Conservation (phyloP, 495 filamentous ascomycete species). For the Lasiosphaeria hispida region DNA sequence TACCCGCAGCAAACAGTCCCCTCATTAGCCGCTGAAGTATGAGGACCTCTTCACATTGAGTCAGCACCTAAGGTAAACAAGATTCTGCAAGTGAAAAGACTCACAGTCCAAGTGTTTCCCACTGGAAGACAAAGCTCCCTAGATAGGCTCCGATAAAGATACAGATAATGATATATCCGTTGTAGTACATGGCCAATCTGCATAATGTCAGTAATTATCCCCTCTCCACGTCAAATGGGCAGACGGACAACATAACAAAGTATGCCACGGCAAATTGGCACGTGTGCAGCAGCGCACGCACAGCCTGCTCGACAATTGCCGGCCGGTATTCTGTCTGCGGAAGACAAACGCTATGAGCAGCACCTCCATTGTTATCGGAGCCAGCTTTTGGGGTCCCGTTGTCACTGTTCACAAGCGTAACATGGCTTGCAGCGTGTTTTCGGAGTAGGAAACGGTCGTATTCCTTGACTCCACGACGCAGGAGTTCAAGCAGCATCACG, state of each 20-base stretch:
- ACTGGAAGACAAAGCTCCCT: conserved; percentile 59
- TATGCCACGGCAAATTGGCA: conserved; percentile 65
- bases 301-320: conserved; percentile 50
- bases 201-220: too few species aligned
- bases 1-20: too few species aligned
- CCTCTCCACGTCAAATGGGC: too few species aligned
- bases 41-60: too few species aligned
- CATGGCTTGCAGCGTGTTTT: conserved; percentile 18
- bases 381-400: too few species aligned
- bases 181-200: conserved; percentile 60
- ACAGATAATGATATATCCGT: conserved; percentile 64
- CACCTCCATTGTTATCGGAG: too few species aligned
- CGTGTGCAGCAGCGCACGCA: conserved; percentile 61
- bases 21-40: too few species aligned
- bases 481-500: conserved; percentile 57
- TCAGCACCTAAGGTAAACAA: too few species aligned
- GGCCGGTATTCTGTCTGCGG: conserved; percentile 38
- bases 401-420: too few species aligned
- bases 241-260: conserved; percentile 55
- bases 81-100: background rate
- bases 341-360: too few species aligned
- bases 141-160: conserved; percentile 65
- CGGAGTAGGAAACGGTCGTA: conserved; percentile 60
- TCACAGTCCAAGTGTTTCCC: conserved; percentile 44
- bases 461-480: conserved; percentile 54